Evolutionary conservation across 768 basidiomycete genomes (phyloP).

Genomic region (Lactifluus rugatus): DNA sequence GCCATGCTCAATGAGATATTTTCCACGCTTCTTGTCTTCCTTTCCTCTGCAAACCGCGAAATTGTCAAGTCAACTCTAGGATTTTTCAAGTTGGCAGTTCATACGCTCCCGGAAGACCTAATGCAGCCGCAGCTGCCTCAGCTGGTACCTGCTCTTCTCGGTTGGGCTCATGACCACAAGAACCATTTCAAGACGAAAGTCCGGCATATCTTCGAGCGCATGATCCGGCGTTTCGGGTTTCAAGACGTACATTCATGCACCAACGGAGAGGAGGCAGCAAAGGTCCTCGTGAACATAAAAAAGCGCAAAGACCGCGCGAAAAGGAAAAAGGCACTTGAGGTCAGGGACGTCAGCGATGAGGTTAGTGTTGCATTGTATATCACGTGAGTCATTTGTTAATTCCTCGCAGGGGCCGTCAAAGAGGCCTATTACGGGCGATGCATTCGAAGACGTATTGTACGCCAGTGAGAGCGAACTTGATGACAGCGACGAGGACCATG

Average conservation of each 20-base stretch:
- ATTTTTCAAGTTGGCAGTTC: constrained; percentile 87
- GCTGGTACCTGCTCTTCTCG: constrained; percentile 76
- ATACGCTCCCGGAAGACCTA: constrained; percentile 64
- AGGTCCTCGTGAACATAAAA: constrained; percentile 88
- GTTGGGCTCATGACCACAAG: constrained; percentile 96
- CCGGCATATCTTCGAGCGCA: constrained; percentile 92
- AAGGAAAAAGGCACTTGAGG: constrained; percentile 59
- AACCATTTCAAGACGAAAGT: constrained; percentile 98
- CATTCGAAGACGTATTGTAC: constrained; percentile 95
- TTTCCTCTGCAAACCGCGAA: constrained; percentile 91
- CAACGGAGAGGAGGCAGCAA: constrained; percentile 71
- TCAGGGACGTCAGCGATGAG: constrained; percentile 46
- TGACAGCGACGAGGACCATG: constrained; percentile 54
- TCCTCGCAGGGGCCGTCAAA: constrained; percentile 31
- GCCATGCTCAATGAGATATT: constrained; percentile 78
- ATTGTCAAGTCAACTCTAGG: constrained; percentile 96
- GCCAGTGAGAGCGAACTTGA: constrained; percentile 90
- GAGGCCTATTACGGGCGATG: constrained; percentile 55
- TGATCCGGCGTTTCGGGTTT: constrained; percentile 85
- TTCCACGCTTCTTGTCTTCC: constrained; percentile 79
- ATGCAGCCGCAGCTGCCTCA: constrained; percentile 67
- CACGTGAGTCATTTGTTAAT: neutral
- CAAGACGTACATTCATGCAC: constrained; percentile 70
- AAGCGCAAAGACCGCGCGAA: constrained; percentile 92
- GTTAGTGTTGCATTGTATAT: constrained; percentile 33